Conservation (phyloP, 805 yeast genomes). For the Metschnikowia shivogae region DNA sequence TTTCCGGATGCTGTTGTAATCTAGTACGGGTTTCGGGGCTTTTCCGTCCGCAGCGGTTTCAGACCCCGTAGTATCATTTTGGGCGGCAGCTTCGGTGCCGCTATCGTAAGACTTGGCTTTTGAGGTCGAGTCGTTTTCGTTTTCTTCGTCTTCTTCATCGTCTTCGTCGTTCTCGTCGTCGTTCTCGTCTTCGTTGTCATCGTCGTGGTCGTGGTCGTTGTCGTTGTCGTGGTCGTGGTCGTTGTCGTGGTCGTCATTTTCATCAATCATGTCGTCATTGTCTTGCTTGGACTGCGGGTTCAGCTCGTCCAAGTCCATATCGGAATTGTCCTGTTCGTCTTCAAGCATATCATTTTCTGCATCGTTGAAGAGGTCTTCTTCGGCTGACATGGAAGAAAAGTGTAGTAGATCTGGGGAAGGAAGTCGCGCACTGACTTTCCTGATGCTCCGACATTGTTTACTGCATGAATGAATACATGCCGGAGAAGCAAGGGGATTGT, state of each 20-base stretch:
- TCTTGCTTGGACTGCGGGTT: slow-evolving; percentile 22
- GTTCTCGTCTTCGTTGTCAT: slow-evolving; percentile 10
- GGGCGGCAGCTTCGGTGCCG: slow-evolving; percentile 1
- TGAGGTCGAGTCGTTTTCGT: slow-evolving; percentile 19
- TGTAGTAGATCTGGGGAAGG: background rate
- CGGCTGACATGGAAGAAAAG: slow-evolving; percentile 11
- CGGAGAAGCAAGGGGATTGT: too few relatives aligned
- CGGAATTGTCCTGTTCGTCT: slow-evolving; percentile 15
- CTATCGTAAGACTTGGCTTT: slow-evolving; percentile 4
- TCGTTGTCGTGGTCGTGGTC: slow-evolving; percentile 10
- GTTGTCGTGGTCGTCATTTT: slow-evolving; percentile 18
- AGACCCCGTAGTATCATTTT: slow-evolving; percentile 1
- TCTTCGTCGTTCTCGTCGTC: slow-evolving; percentile 13
- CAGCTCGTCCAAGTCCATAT: slow-evolving; percentile 15
- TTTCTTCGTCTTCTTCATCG: slow-evolving; percentile 19
- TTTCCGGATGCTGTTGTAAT: slow-evolving; percentile 13
- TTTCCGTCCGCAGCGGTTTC: slow-evolving; percentile 2
- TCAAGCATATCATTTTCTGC: slow-evolving; percentile 18
- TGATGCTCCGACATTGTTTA: too few relatives aligned
- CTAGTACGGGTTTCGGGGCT: background rate
- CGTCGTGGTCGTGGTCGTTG: slow-evolving; percentile 16
- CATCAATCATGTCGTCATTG: slow-evolving; percentile 22
- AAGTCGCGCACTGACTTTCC: too few relatives aligned
- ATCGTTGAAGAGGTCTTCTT: slow-evolving; percentile 22
- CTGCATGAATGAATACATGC: too few relatives aligned